Percentiles rank a stretch among this genome's conserved stretches.
Conservation (phyloP, 1,284 basidiomycete species). For the Tetrapyrgos nigripes region DNA sequence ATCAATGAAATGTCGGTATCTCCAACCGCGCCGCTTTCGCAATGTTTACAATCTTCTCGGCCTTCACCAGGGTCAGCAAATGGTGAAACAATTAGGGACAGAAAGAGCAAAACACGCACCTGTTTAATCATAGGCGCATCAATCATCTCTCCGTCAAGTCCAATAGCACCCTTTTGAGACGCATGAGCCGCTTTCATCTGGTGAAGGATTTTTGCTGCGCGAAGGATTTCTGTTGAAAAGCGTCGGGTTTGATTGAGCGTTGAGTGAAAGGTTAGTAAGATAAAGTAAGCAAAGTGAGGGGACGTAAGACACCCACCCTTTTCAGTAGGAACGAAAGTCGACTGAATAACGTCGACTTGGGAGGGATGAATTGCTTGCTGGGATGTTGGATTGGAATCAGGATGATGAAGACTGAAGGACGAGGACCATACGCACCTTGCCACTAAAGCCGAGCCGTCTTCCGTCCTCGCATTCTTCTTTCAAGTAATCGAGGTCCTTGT, state of each 20-base stretch:
- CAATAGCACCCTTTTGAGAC: conserved; percentile 49
- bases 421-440: conserved; percentile 63
- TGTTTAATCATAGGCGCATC: conserved; percentile 93
- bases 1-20: conserved; percentile 50
- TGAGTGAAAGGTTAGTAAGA: conserved; percentile 4
- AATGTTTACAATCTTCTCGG: conserved; percentile 66
- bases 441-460: conserved; percentile 80
- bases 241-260: no score
- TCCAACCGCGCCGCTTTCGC: conserved; percentile 69
- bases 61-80: conserved; percentile 49
- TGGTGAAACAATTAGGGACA: conserved; percentile 17
- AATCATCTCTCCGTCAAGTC: conserved; percentile 83
- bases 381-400: conserved; percentile 3
- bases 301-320: conserved; percentile 55
- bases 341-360: conserved; percentile 84
- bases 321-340: conserved; percentile 78
- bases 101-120: conserved; percentile 43
- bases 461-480: conserved; percentile 83
- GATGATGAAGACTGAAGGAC: conserved; percentile 1
- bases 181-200: conserved; percentile 66
- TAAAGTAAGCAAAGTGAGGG: conserved; percentile 2
- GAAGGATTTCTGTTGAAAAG: conserved; percentile 69
- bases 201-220: conserved; percentile 78
- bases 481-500: conserved; percentile 78
- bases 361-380: conserved; percentile 95